Evolutionary conservation across 2,329 filamentous ascomycete species (phyloP), one percentile per base, ranked within the genome.

Genomic region (Colletotrichum liriopes): DNA sequence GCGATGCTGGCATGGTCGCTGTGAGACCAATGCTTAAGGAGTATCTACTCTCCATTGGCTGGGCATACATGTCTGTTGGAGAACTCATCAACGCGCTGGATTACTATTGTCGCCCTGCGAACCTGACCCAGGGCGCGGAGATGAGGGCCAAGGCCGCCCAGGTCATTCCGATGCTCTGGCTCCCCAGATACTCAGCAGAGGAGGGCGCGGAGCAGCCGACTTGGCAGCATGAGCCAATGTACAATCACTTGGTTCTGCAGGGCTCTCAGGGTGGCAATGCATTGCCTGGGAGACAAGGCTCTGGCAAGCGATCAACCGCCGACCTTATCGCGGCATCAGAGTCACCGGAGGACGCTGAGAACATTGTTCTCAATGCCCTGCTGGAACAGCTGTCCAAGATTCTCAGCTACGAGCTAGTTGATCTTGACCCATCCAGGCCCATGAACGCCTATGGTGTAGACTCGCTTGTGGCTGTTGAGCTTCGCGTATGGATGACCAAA

Each of bases 401-500:
- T 16, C 74, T 80, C 51, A 75, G 73, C 51, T 76, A 76, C n/a
- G 56, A 76, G 6, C 68, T 72, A 7, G 73, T 74, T 14, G 76
- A 78, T 23, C 67, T 81, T 14, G 74, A 76, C 43, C 67, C 72
- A 3, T 72, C 59, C 14, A 76, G 76, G 49, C 54, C 74, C 29
- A 51, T 77, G 45, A 54, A 73, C 65, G 58, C 63, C 2, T 79
- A 78, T 62, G 78, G 78, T 7, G 70, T 80, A 2, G 79, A 81
- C 67, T 80, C 78, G 11, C 73, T 81, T 11, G 76, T 80, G 32
- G 79, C 76, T 2, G 76, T 79, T 3, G 79, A 81, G 74, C 67
- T 81, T 43, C 74, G 77, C 32, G 80, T 80, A 54, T 78, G 77
- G 77, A 74, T 78, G 8, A 74, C 75, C 1, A 65, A 68, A 11